Percentiles rank a stretch among this genome's conserved stretches.
Conservation (phyloP, 2,329 filamentous ascomycete species). For the Colletotrichum sp. region DNA sequence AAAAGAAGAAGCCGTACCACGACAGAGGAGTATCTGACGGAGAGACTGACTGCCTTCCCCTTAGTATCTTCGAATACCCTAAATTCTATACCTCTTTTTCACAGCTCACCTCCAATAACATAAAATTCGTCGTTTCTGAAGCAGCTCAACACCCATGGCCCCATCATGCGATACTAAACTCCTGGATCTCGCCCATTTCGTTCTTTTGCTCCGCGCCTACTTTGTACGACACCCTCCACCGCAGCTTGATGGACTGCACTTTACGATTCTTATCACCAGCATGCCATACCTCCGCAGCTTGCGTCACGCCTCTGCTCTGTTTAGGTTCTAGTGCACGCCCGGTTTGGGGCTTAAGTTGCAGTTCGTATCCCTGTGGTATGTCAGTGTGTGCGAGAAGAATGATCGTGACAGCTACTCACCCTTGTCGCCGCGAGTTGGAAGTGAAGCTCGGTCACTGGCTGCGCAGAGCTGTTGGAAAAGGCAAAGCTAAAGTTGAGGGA, state of each 20-base stretch:
- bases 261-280: constrained; percentile 71
- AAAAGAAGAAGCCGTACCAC: neutral
- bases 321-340: constrained; percentile 78
- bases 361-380: constrained; percentile 70
- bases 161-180: constrained; percentile 73
- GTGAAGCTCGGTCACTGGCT: constrained; percentile 78
- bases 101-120: neutral
- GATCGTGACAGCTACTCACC: constrained; percentile 52
- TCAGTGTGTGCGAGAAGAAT: constrained; percentile 9
- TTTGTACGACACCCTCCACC: constrained; percentile 86
- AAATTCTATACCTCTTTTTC: constrained; percentile 1
- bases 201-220: constrained; percentile 69
- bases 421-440: constrained; percentile 95
- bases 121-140: neutral
- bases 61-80: neutral
- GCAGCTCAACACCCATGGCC: neutral
- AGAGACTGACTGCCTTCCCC: neutral
- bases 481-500: constrained; percentile 74
- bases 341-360: constrained; percentile 85
- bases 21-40: neutral
- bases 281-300: constrained; percentile 77
- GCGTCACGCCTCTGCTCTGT: constrained; percentile 76
- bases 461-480: constrained; percentile 82
- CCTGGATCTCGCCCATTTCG: constrained; percentile 85
- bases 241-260: constrained; percentile 83